Evolutionary conservation across 2,329 filamentous ascomycete species (phyloP).

Genomic region (Emmonsia crescens): DNA sequence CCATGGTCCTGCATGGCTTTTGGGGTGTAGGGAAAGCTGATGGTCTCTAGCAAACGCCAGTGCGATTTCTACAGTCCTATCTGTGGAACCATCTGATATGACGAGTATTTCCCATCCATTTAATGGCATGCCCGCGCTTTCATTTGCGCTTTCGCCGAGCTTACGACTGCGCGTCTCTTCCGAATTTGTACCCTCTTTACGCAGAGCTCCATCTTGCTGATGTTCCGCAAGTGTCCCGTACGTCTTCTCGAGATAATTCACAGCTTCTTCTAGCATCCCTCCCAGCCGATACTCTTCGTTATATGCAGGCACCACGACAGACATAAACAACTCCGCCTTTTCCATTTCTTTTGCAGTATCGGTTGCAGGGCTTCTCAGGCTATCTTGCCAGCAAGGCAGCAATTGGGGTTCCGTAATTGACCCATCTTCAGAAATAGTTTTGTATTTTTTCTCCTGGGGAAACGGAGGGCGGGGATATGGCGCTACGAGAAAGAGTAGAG

Average conservation of each 20-base stretch:
- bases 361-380: constrained; percentile 52
- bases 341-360: constrained; percentile 46
- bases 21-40: constrained; percentile 40
- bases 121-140: constrained; percentile 25
- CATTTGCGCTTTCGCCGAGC: constrained; percentile 22
- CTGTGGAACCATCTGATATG: constrained; percentile 79
- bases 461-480: constrained; percentile 65
- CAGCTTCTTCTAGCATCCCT: constrained; percentile 81
- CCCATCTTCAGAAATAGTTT: constrained; percentile 59
- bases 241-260: constrained; percentile 68
- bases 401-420: constrained; percentile 42
- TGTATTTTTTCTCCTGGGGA: constrained; percentile 74
- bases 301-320: constrained; percentile 87
- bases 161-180: constrained; percentile 19
- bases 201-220: constrained; percentile 8
- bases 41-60: constrained; percentile 68
- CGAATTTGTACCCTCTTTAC: constrained; percentile 8
- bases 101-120: constrained; percentile 84
- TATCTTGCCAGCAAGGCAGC: constrained; percentile 81
- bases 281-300: constrained; percentile 80
- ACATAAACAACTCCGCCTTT: constrained; percentile 71
- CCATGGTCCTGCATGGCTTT: constrained; percentile 42
- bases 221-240: constrained; percentile 47
- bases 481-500: constrained; percentile 62
- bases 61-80: constrained; percentile 68